These are phyloP conservation scores for Pseudoperonospora humuli DNA, from an alignment of 352 stramenopile species.

Conservation along the genomic window DNA sequence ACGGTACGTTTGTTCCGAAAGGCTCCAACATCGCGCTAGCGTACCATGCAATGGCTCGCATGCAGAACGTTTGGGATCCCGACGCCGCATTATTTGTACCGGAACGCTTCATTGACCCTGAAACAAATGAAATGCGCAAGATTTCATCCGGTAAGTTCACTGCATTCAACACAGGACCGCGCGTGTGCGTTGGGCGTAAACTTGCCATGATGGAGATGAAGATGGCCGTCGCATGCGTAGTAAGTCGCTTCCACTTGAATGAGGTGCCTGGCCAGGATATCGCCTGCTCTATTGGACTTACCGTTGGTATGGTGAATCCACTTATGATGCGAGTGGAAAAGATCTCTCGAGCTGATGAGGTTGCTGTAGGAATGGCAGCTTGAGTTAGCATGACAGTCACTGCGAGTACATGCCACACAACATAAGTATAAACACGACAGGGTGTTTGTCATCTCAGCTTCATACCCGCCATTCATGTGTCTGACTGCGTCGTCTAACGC, in stretches of 20 bases:
- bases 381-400: neutral
- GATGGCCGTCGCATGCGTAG: slow-evolving; percentile 37
- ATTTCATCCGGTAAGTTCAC: slow-evolving; percentile 26
- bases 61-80: slow-evolving; percentile 29
- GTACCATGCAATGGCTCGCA: slow-evolving; percentile 33
- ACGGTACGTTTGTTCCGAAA: slow-evolving; percentile 37
- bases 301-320: slow-evolving; percentile 39
- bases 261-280: slow-evolving; percentile 29
- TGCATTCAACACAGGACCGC: slow-evolving; percentile 30
- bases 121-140: slow-evolving; percentile 23
- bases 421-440: neutral
- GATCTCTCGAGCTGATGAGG: neutral
- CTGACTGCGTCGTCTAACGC: no score
- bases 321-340: slow-evolving; percentile 26
- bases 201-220: slow-evolving; percentile 82
- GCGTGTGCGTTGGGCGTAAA: slow-evolving; percentile 24
- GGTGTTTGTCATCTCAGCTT: no score
- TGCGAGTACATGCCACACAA: neutral
- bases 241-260: slow-evolving; percentile 44
- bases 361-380: slow-evolving; percentile 7
- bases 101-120: slow-evolving; percentile 30
- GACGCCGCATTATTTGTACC: slow-evolving; percentile 34
- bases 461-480: no score
- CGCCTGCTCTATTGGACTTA: slow-evolving; percentile 33
- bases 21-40: slow-evolving; percentile 28